phyloP scores from a whole-genome alignment of 106 monocot species.

The Dactylorhiza incarnata region DNA sequence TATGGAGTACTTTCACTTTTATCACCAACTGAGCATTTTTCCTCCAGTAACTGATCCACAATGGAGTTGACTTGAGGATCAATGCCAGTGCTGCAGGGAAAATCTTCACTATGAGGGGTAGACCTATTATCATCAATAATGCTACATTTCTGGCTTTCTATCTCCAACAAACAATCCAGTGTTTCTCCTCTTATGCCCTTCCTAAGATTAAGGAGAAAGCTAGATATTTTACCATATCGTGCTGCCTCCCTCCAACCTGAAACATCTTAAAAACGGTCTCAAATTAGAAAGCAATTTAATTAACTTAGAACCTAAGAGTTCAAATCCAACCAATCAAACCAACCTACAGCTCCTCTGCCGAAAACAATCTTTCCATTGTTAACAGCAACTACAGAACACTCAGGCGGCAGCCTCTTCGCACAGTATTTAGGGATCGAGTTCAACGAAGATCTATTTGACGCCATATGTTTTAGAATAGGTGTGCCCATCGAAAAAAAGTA shows the following conservation, averaged over 20 bases:
- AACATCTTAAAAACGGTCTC: neutral
- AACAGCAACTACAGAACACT: slow-evolving; percentile 62
- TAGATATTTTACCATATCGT: neutral
- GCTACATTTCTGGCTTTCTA: neutral
- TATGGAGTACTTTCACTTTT: no score
- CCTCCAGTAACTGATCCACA: neutral
- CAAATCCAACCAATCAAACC: slow-evolving; percentile 11
- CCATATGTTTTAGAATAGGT: neutral
- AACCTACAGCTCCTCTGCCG: slow-evolving; percentile 40
- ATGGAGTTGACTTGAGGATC: neutral
- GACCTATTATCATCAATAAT: slow-evolving; percentile 1
- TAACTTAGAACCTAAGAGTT: neutral
- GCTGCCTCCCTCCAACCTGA: slow-evolving; percentile 2
- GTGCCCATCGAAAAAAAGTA: neutral
- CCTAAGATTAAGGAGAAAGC: neutral
- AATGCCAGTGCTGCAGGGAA: neutral
- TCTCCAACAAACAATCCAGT: slow-evolving; percentile 17
- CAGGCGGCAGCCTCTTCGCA: slow-evolving; percentile 38
- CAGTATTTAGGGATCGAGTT: slow-evolving; percentile 67
- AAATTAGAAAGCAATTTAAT: neutral
- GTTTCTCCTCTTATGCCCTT: slow-evolving; percentile 7
- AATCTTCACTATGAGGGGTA: slow-evolving; percentile 11
- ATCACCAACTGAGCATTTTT: slow-evolving; percentile 20
- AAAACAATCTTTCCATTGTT: slow-evolving; percentile 75
- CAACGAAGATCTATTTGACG: slow-evolving; percentile 21